Conservation (phyloP, 1,284 basidiomycete genomes). For the Sporisorium graminicola region DNA sequence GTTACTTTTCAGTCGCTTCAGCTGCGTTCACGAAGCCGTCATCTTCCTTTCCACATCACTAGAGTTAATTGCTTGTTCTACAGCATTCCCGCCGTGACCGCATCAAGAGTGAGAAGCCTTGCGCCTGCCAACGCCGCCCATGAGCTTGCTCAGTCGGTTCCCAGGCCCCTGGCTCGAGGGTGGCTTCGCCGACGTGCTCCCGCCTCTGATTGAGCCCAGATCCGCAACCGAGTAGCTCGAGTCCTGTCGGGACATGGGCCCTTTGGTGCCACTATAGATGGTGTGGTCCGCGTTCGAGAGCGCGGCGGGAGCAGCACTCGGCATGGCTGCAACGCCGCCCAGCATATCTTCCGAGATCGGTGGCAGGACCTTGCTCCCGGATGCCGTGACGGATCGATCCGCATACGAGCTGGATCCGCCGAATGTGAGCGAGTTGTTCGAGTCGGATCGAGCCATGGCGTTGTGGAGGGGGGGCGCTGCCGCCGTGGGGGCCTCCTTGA, state of each 20-base stretch:
- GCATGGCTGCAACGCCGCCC: constrained; percentile 40
- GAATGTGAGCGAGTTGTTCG: constrained; percentile 5
- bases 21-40: neutral
- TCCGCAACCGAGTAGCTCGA: constrained; percentile 29
- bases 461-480: constrained; percentile 3
- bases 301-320: constrained; percentile 15
- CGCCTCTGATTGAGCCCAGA: constrained; percentile 25
- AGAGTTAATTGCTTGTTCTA: constrained; percentile 73
- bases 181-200: constrained; percentile 9
- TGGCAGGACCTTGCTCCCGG: constrained; percentile 16
- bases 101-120: constrained; percentile 27
- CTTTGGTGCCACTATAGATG: constrained; percentile 8
- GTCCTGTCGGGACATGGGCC: constrained; percentile 17
- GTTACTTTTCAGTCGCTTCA: neutral
- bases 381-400: constrained; percentile 10
- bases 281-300: constrained; percentile 1
- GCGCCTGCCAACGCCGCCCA: constrained; percentile 34
- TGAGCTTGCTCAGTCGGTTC: constrained; percentile 44
- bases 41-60: no score
- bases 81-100: constrained; percentile 75
- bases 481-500: constrained; percentile 1
- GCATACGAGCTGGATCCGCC: neutral
- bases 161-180: constrained; percentile 12
- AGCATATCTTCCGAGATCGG: constrained; percentile 46
- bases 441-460: constrained; percentile 16